phyloP scores from a whole-genome alignment of 371 early-diverging fungal genomes.

The Mucor ambiguus region DNA sequence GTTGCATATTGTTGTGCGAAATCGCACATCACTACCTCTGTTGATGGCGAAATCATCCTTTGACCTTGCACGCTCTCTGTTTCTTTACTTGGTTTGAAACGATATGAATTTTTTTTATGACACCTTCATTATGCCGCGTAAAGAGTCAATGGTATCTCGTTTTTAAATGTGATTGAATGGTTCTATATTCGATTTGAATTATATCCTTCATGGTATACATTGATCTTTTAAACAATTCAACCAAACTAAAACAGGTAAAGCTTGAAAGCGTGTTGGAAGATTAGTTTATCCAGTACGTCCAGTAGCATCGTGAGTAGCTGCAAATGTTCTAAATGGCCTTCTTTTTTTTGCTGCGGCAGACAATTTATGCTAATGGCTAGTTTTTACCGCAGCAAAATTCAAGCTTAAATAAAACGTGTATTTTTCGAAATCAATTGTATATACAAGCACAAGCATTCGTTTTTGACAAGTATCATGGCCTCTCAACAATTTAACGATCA shows the following conservation, averaged over 20 bases:
- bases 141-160: too few relatives aligned
- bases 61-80: too few relatives aligned
- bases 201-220: neutral
- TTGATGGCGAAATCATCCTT: too few relatives aligned
- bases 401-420: neutral
- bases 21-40: too few relatives aligned
- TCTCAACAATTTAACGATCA: conserved; percentile 17
- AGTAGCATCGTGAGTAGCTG: neutral
- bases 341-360: neutral
- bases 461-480: conserved; percentile 9
- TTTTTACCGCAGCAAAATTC: neutral
- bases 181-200: too few relatives aligned
- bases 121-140: too few relatives aligned
- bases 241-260: neutral
- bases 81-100: too few relatives aligned
- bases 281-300: neutral
- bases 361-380: neutral
- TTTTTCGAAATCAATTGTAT: neutral
- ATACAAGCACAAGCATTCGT: neutral
- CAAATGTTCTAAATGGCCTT: neutral
- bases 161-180: too few relatives aligned
- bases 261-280: neutral
- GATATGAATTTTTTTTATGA: too few relatives aligned
- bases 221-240: neutral
- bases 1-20: too few relatives aligned